These are phyloP conservation scores for Rhynchosporium secalis DNA, from an alignment of 2,329 filamentous ascomycete species.

Conservation along the genomic window DNA sequence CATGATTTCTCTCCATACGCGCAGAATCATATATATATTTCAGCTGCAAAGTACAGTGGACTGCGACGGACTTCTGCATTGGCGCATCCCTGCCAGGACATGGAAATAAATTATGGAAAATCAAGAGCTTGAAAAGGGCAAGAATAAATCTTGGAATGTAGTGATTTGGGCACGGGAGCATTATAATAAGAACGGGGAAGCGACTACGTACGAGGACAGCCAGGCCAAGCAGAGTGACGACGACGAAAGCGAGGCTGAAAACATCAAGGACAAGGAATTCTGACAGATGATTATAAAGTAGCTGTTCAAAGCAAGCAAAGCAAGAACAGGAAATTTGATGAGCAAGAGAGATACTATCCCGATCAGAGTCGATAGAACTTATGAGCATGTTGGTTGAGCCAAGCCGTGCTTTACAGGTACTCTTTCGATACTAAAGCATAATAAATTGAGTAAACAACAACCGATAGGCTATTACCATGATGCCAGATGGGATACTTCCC, in stretches of 20 bases:
- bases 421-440: too few relatives aligned
- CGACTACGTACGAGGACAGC: conserved; percentile 1
- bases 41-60: not conserved
- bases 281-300: not conserved
- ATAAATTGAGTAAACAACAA: too few relatives aligned
- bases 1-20: not conserved
- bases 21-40: not conserved
- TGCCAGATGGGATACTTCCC: too few relatives aligned
- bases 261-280: not conserved
- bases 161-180: conserved; percentile 12
- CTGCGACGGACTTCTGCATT: conserved; percentile 15
- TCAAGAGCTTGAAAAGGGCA: conserved; percentile 10
- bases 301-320: not conserved
- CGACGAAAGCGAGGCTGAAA: not conserved
- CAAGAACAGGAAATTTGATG: not conserved
- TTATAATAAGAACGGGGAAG: not conserved
- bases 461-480: too few relatives aligned
- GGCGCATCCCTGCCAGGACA: conserved; percentile 12
- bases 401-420: not conserved
- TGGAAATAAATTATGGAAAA: conserved; percentile 14
- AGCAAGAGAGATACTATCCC: not conserved
- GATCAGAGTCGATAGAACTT: not conserved
- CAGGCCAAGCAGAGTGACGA: not conserved
- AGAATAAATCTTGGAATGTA: conserved; percentile 19
- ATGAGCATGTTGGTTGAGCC: not conserved